Base-by-base conservation (phyloP, 75 land plant genomes). In the Larix kaempferi region DNA sequence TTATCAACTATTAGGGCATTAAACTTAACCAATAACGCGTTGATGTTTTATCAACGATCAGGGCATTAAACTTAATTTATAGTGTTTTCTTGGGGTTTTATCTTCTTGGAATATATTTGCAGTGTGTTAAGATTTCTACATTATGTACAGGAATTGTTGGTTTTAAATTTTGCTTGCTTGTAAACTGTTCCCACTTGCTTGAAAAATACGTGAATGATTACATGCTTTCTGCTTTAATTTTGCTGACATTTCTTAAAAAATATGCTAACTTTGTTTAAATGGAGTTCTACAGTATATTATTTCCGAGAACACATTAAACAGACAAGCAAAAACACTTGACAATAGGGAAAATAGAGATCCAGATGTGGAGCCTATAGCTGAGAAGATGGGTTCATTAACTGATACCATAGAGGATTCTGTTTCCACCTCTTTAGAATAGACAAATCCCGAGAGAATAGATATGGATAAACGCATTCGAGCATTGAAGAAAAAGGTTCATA, bases 361-460 rank as follows among this genome's bases (percentile, higher is more conserved):
- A 65, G 56, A 72, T 72, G 35, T 49, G n/a, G 8, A 41, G 12
- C 22, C 6, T 23, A 19, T 49, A n/a, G 74, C 22, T 39, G 54
- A 49, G 56, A 49, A 41, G 17, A 72, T 72, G 74, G 56, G 56
- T 54, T 72, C 74, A 72, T 72, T 72, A 49, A 44, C 74, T 44
- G 55, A 41, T 26, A 41, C 74, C 27, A 22, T 54, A 72, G 74
- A n/a, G n/a, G n/a, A n/a, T n/a, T n/a, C n/a, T n/a, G n/a, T n/a
- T n/a, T n/a, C n/a, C n/a, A n/a, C n/a, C 17, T 22, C 74, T 14
- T 35, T 7, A 35, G 56, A 72, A 39, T 10, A 72, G 35, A n/a
- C 74, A 72, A 33, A 72, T 72, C 56, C 55, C 1, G 74, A 52
- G 25, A 72, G 6, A 4, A 23, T 39, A 23, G 82, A n/a, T n/a